phyloP scores from a whole-genome alignment of 768 basidiomycete genomes.

The Lentinula detonsa region DNA sequence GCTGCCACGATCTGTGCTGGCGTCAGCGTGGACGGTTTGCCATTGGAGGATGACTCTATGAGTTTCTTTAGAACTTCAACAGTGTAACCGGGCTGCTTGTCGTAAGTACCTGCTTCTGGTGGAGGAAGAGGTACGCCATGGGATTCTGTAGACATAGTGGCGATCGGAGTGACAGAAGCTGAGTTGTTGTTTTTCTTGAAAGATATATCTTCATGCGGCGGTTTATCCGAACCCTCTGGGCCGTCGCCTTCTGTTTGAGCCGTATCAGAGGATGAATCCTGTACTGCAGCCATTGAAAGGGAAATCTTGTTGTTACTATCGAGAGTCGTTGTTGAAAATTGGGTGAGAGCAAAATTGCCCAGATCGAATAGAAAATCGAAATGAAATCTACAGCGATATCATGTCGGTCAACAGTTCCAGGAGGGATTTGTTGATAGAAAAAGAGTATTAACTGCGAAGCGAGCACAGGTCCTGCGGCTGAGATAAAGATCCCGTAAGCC shows the following conservation, averaged over 20 bases:
- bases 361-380: constrained; percentile 1
- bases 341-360: background rate
- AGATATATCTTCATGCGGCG: constrained; percentile 21
- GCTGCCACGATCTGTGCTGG: background rate
- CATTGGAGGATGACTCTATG: background rate
- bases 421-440: constrained; percentile 3
- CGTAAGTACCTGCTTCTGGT: constrained; percentile 22
- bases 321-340: background rate
- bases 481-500: constrained; percentile 3
- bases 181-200: background rate
- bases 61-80: constrained; percentile 20
- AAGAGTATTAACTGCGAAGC: constrained; percentile 5
- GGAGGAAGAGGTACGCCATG: constrained; percentile 25
- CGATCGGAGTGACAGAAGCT: constrained; percentile 5
- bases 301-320: background rate
- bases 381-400: constrained; percentile 8
- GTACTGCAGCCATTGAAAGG: background rate
- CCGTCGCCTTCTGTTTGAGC: constrained; percentile 35
- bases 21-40: background rate
- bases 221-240: constrained; percentile 37
- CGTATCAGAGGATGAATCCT: constrained; percentile 17
- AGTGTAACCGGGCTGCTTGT: constrained; percentile 24
- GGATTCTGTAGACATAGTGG: background rate
- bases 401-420: constrained; percentile 9
- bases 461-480: constrained; percentile 1